Evolutionary conservation across 768 basidiomycete genomes (phyloP), one percentile per base, ranked within the genome.

Genomic region (Naganishia kalamii): DNA sequence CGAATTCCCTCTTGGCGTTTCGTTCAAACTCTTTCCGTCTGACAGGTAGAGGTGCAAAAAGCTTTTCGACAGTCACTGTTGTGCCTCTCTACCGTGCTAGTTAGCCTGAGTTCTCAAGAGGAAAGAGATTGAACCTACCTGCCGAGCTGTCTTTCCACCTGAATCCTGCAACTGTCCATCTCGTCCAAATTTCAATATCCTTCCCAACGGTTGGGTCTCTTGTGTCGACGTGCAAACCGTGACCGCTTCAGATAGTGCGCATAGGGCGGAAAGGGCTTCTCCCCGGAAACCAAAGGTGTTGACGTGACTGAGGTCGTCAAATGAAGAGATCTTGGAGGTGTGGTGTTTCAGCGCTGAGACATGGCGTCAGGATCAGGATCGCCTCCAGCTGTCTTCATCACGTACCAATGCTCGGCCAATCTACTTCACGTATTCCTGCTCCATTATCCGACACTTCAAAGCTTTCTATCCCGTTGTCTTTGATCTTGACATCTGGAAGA

Each of bases 371-470:
- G 43, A 67, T 40, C 2, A 27, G 15, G 19, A 21, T 15, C 5
- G 7, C 4, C 30, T 25, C 21, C 35, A 47, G 13, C 86, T 49
- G 47, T 23, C 1, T 23, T 13, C 35, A 1, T 21, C 4, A 35
- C 54, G 4, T 32, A 91, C 93, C 92, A 30, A 96, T 83, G 62
- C 80, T 84, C 11, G 86, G 85, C 74, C 90, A 86, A 76, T 97
- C 89, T 8, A 84, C 80, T 63, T 87, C 82, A 0, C 84, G 79
- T 52, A 99, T 92, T 0, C 96, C 96, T 63, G 81, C 83, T 0
- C 94, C 96, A 78, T 98, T 96, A 78, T 99, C 96, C 47, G 90
- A 77, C 32, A 98, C 88, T 72, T 99, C 92, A 63, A 98, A 82
- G 2, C 83, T 80, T 13, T 86, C 85, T 60, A 92, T 73, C 0